These are phyloP conservation scores for Murraya koenigii DNA, from an alignment of 345 rosid genomes.

Conservation along the genomic window DNA sequence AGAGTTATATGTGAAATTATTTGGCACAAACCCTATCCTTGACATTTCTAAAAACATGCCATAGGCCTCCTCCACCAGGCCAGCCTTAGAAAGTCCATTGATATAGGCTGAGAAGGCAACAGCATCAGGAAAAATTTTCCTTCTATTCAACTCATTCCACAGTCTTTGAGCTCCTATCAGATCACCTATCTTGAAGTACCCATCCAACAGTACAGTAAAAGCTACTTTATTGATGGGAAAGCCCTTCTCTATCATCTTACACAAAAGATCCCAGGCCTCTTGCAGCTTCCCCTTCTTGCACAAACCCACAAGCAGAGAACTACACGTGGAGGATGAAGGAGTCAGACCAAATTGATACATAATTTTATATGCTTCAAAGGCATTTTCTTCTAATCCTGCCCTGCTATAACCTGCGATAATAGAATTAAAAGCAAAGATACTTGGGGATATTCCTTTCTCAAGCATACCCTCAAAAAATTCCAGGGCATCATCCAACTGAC, in stretches of 20 bases:
- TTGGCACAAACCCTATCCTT: constrained; percentile 52
- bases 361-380: constrained; percentile 41
- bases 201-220: constrained; percentile 66
- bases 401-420: constrained; percentile 62
- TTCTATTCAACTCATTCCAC: constrained; percentile 60
- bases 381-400: constrained; percentile 48
- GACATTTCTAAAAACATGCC: constrained; percentile 53
- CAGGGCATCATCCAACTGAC: constrained; percentile 50
- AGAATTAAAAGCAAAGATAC: constrained; percentile 61
- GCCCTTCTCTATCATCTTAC: constrained; percentile 47
- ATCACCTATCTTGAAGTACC: constrained; percentile 53
- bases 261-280: constrained; percentile 53
- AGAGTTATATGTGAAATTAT: constrained; percentile 64
- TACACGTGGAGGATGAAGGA: constrained; percentile 65
- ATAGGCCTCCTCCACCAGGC: constrained; percentile 60
- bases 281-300: constrained; percentile 48
- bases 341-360: constrained; percentile 45
- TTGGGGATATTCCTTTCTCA: constrained; percentile 55
- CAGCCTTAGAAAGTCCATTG: constrained; percentile 60
- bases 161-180: constrained; percentile 45
- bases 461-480: constrained; percentile 44
- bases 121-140: constrained; percentile 53
- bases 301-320: constrained; percentile 61
- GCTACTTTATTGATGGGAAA: constrained; percentile 49
- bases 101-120: constrained; percentile 69